Evolutionary conservation across 2,329 filamentous ascomycete genomes (phyloP), one percentile per base, ranked within the genome.

Genomic region (Botrytis cinerea): DNA sequence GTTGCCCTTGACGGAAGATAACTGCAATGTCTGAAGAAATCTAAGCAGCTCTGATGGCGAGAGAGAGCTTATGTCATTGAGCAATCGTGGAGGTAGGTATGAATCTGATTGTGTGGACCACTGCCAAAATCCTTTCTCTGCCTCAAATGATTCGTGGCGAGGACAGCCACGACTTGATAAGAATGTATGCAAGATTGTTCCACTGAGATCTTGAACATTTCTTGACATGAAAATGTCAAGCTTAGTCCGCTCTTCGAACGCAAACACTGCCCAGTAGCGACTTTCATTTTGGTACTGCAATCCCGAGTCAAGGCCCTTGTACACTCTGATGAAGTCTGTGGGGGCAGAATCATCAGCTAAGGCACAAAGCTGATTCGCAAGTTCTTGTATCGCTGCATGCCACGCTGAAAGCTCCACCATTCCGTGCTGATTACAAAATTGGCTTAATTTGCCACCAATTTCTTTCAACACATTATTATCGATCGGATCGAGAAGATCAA

Each of bases 31-130:
- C 14, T 73, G 73, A 12, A 74, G 25, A 22, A 74, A 74, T 28
- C 22, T 62, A 7, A 74, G 54, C 25, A 70, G 25, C 35, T 74
- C 73, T 43, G 66, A 51, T 0, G 84, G 84, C 7, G 84, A 83
- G 5, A 85, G 78, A 32, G 75, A 76, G 59, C 84, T 81, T 46
- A 85, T 81, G 76, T 86, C 84, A 43, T 83, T 80, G 32, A 83
- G 77, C 18, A 85, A 70, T 22, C 84, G 82, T 25, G 82, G 78
- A 9, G 83, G 79, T 14, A 80, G 70, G 64, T 74, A 75, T 18
- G 62, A 64, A 28, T 57, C n/a, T 18, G 78, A 78, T 25, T 81
- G 57, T 16, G 80, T 77, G 3, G 79, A 81, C 80, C 80, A 83
- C n/a, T 78, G 76, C 1, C 82, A 81, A 60, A 84, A 77, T 18